Conservation (phyloP, 2,329 filamentous ascomycete species). For the Cladophialophora psammophila region DNA sequence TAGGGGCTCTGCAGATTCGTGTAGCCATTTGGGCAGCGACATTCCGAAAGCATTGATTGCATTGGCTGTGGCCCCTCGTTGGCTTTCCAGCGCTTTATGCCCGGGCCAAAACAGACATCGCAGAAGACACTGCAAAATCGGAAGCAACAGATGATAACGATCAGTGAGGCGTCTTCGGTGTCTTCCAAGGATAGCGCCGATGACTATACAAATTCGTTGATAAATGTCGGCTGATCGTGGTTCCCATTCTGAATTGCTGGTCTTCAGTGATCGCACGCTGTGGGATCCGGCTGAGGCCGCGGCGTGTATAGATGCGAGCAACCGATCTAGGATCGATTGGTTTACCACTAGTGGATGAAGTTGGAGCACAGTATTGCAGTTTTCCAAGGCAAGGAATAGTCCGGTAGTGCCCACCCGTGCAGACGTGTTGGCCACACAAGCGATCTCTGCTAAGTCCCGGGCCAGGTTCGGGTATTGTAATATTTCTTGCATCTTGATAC, state of each 20-base stretch:
- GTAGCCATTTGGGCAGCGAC: conserved; percentile 40
- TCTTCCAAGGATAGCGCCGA: conserved; percentile 62
- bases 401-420: neutral
- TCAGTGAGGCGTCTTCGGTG: conserved; percentile 66
- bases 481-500: conserved; percentile 20
- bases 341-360: conserved; percentile 51
- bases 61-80: conserved; percentile 7
- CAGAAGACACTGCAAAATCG: conserved; percentile 62
- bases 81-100: conserved; percentile 6
- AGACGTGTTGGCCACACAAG: conserved; percentile 43
- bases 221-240: conserved; percentile 53
- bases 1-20: conserved; percentile 26
- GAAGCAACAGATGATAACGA: conserved; percentile 66
- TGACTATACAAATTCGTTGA: conserved; percentile 61
- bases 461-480: conserved; percentile 19
- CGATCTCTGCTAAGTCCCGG: conserved; percentile 44
- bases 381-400: conserved; percentile 47
- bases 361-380: conserved; percentile 50
- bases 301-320: conserved; percentile 49
- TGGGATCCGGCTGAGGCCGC: conserved; percentile 44
- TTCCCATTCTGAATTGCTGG: conserved; percentile 40
- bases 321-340: conserved; percentile 55
- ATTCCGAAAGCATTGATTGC: conserved; percentile 25
- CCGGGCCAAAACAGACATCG: conserved; percentile 61
- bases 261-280: conserved; percentile 15